phyloP scores from a whole-genome alignment of 176 grass and related monocot species.

The Paspalum vaginatum region DNA sequence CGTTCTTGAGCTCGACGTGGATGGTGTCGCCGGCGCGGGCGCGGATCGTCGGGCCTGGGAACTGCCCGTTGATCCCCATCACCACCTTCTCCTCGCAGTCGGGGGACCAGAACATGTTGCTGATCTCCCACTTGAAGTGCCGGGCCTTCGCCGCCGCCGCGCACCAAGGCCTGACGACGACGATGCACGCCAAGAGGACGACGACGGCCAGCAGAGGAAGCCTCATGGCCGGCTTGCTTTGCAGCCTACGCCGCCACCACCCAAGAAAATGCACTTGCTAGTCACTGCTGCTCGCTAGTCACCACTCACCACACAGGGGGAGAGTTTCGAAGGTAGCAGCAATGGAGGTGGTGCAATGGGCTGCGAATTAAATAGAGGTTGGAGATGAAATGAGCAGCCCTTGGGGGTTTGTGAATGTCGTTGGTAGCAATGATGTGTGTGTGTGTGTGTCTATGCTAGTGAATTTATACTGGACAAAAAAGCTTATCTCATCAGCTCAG shows the following conservation, averaged over 20 bases:
- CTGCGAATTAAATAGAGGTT: not conserved
- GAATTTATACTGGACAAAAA: slow-evolving; percentile 36
- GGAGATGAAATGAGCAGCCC: not conserved
- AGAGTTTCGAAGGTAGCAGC: not conserved
- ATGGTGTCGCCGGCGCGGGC: slow-evolving; percentile 72
- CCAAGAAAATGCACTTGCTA: not conserved
- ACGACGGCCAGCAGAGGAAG: slow-evolving; percentile 24
- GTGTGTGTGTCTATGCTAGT: not conserved
- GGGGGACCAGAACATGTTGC: slow-evolving; percentile 73
- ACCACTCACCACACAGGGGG: not conserved
- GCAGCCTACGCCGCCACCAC: not conserved
- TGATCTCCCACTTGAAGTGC: slow-evolving; percentile 77
- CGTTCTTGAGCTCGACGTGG: slow-evolving; percentile 72
- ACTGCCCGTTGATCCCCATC: slow-evolving; percentile 82
- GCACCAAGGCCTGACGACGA: not conserved
- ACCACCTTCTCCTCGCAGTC: slow-evolving; percentile 73
- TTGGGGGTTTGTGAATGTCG: not conserved
- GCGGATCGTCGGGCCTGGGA: slow-evolving; percentile 72
- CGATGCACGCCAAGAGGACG: slow-evolving; percentile 5
- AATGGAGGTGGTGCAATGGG: not conserved
- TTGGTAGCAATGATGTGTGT: not conserved
- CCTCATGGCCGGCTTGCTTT: slow-evolving; percentile 35
- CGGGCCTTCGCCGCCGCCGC: slow-evolving; percentile 46
- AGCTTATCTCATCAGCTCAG: not conserved
- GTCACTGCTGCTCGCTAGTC: no score